These are phyloP conservation scores for Botryosphaeria dothidea DNA, from an alignment of 2,329 filamentous ascomycete genomes.

Conservation along the genomic window DNA sequence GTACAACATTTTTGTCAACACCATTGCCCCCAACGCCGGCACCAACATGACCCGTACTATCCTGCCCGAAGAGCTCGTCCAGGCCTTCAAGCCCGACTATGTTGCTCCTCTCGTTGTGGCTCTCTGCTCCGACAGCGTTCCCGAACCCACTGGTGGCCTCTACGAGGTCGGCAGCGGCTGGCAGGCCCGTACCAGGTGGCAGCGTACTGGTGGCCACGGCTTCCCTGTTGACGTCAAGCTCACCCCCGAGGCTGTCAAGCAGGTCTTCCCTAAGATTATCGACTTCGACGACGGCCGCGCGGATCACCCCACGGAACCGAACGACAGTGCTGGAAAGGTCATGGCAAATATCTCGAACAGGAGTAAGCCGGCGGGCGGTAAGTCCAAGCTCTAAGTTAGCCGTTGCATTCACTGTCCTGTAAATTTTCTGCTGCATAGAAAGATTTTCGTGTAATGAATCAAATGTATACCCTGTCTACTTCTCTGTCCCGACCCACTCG, in stretches of 20 bases:
- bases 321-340: constrained; percentile 76
- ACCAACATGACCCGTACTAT: constrained; percentile 93
- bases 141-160: constrained; percentile 80
- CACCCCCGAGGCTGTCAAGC: constrained; percentile 79
- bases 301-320: constrained; percentile 79
- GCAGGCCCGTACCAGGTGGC: constrained; percentile 91
- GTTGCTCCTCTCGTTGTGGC: constrained; percentile 90
- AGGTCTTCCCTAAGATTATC: constrained; percentile 65
- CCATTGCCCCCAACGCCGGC: constrained; percentile 94
- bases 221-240: constrained; percentile 81
- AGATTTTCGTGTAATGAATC: constrained; percentile 13
- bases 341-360: constrained; percentile 86
- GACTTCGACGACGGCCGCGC: constrained; percentile 86
- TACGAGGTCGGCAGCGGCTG: constrained; percentile 96
- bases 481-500: not conserved
- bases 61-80: constrained; percentile 94
- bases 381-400: constrained; percentile 24
- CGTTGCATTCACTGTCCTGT: not conserved
- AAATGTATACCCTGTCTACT: constrained; percentile 17
- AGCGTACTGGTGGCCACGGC: constrained; percentile 82
- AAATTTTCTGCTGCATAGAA: not conserved
- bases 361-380: constrained; percentile 44
- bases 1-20: constrained; percentile 98
- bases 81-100: constrained; percentile 99
- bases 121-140: constrained; percentile 83